A percentile compares a stretch with the other conserved stretches of the same genome.
Evolutionary conservation across 2,329 filamentous ascomycete species (phyloP).

Genomic region (Aspergillus sp.): DNA sequence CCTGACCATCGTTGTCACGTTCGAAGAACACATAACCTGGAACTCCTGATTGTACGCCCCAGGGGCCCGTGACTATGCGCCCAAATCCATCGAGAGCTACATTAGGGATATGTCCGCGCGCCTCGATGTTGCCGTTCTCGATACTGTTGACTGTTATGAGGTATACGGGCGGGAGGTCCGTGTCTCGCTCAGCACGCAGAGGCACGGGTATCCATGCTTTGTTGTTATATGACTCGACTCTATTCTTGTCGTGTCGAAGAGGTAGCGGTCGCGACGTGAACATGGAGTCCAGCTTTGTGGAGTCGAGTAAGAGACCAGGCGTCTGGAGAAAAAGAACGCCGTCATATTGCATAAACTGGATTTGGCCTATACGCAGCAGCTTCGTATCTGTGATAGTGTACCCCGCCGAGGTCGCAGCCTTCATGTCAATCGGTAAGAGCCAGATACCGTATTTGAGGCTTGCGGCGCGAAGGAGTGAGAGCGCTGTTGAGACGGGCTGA

Average conservation of each 20-base stretch:
- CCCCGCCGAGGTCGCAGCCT: slow-evolving; percentile 35
- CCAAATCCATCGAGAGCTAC: slow-evolving; percentile 38
- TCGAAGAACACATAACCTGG: slow-evolving; percentile 49
- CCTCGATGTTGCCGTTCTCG: slow-evolving; percentile 38
- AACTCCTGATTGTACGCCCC: slow-evolving; percentile 21
- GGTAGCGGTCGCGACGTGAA: slow-evolving; percentile 42
- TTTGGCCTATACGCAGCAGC: slow-evolving; percentile 41
- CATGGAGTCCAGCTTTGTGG: slow-evolving; percentile 42
- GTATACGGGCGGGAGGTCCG: slow-evolving; percentile 39
- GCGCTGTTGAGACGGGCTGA: slow-evolving; percentile 35
- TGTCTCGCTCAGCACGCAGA: slow-evolving; percentile 37
- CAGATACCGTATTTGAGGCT: slow-evolving; percentile 47
- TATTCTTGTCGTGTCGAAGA: slow-evolving; percentile 35
- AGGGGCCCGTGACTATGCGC: slow-evolving; percentile 35
- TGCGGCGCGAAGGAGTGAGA: slow-evolving; percentile 44
- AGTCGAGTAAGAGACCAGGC: slow-evolving; percentile 47
- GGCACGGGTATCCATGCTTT: slow-evolving; percentile 45
- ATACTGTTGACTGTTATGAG: slow-evolving; percentile 45
- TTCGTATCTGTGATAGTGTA: slow-evolving; percentile 42
- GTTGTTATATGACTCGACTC: slow-evolving; percentile 43
- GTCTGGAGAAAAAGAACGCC: slow-evolving; percentile 49
- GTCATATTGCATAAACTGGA: slow-evolving; percentile 50
- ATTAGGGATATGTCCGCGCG: slow-evolving; percentile 44
- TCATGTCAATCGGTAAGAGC: slow-evolving; percentile 48
- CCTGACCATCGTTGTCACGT: slow-evolving; percentile 37